Conservation (phyloP, 805 yeast species). For the Sugiyamaella chiloensis region DNA sequence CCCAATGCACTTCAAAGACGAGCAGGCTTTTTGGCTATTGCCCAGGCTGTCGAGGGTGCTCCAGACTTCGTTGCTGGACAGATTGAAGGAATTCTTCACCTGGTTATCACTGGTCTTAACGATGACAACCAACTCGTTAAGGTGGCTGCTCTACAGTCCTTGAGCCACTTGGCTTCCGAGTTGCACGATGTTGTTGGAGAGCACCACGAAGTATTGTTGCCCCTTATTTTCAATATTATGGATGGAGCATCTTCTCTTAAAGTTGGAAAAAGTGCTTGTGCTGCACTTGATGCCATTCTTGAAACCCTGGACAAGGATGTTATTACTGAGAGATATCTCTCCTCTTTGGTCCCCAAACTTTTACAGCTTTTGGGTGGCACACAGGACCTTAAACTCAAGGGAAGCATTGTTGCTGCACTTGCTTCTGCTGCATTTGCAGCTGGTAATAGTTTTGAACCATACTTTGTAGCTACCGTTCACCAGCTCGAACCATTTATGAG, state of each 20-base stretch:
- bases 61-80: constrained; percentile 87
- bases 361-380: constrained; percentile 79
- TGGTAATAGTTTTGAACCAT: constrained; percentile 83
- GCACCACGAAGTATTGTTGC: constrained; percentile 77
- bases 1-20: constrained; percentile 76
- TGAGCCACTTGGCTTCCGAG: constrained; percentile 75
- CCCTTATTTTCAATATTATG: constrained; percentile 80
- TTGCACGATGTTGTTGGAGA: constrained; percentile 82
- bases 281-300: constrained; percentile 85
- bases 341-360: constrained; percentile 85
- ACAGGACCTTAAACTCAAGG: constrained; percentile 46
- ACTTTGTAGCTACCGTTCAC: constrained; percentile 75
- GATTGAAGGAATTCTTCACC: constrained; percentile 67
- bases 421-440: constrained; percentile 97
- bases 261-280: constrained; percentile 86
- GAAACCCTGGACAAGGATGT: constrained; percentile 90
- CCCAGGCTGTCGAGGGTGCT: constrained; percentile 85
- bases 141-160: constrained; percentile 80
- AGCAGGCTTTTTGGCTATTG: constrained; percentile 78
- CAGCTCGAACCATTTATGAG: constrained; percentile 63
- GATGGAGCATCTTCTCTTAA: constrained; percentile 79
- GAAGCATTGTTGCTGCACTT: constrained; percentile 83
- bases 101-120: constrained; percentile 70
- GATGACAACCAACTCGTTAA: constrained; percentile 72
- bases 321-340: constrained; percentile 69